Percentiles rank a stretch among this genome's conserved stretches.
These are phyloP conservation scores for Amanita brunnescens DNA, from an alignment of 768 basidiomycete species.

Conservation along the genomic window DNA sequence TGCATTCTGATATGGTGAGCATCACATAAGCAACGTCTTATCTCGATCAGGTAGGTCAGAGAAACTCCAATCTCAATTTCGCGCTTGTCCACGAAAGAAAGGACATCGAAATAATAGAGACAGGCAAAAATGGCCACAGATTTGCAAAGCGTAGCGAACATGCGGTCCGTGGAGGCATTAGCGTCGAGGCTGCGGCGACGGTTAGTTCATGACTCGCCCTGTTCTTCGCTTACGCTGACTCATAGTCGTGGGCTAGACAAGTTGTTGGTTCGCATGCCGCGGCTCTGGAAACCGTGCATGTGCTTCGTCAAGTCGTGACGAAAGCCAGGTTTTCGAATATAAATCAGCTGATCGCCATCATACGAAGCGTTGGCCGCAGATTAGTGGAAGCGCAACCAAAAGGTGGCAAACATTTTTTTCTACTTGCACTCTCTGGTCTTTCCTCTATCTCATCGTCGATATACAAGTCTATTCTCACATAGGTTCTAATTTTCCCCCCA, in stretches of 20 bases:
- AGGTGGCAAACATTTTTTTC: slow-evolving; percentile 47
- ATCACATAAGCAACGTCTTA: background rate
- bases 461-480: background rate
- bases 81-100: background rate
- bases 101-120: background rate
- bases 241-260: slow-evolving; percentile 45
- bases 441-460: slow-evolving; percentile 1
- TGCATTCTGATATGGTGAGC: no score
- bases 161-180: slow-evolving; percentile 58
- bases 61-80: slow-evolving; percentile 2
- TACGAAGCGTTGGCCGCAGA: slow-evolving; percentile 70
- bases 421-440: slow-evolving; percentile 6
- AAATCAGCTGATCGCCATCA: slow-evolving; percentile 72
- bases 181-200: slow-evolving; percentile 64
- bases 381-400: slow-evolving; percentile 91
- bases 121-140: background rate
- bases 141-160: slow-evolving; percentile 25
- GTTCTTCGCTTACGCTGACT: background rate
- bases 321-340: slow-evolving; percentile 81
- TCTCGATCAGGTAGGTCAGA: background rate
- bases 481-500: background rate
- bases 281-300: slow-evolving; percentile 81
- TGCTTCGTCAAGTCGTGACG: slow-evolving; percentile 85
- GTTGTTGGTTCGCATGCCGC: slow-evolving; percentile 85
- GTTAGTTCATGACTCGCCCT: slow-evolving; percentile 34